Conservation (phyloP, 176 grass and related monocot species). For the Aegilops tauschii region DNA sequence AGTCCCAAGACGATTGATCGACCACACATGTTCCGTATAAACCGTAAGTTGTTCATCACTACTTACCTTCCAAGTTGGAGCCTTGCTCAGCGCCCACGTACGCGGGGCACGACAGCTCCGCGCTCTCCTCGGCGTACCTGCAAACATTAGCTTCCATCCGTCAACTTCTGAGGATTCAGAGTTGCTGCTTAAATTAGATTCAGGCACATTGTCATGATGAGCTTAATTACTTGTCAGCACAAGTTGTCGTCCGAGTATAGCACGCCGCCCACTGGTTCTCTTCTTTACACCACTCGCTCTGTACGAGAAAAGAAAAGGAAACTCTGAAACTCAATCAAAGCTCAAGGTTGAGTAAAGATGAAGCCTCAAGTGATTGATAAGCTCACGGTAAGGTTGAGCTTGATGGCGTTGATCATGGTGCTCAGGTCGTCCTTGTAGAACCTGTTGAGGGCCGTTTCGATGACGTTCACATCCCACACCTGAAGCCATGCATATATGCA, state of each 20-base stretch:
- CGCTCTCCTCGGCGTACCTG: constrained; percentile 56
- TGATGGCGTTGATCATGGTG: constrained; percentile 69
- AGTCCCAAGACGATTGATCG: not conserved
- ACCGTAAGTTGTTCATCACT: not conserved
- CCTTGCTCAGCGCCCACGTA: constrained; percentile 49
- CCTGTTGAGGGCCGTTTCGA: constrained; percentile 69
- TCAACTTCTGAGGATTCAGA: not conserved
- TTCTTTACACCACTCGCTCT: constrained; percentile 42
- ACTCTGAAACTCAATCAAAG: not conserved
- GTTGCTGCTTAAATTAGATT: not conserved
- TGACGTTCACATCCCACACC: constrained; percentile 85
- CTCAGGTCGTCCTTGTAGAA: constrained; percentile 56
- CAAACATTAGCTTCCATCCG: not conserved
- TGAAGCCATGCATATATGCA: constrained; percentile 26
- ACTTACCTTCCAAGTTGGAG: constrained; percentile 41
- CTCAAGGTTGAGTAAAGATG: not conserved
- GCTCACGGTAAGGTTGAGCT: constrained; percentile 73
- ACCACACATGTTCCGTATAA: not conserved
- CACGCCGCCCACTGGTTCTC: constrained; percentile 53
- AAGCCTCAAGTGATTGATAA: not conserved
- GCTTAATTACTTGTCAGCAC: constrained; percentile 41
- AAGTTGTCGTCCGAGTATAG: constrained; percentile 19
- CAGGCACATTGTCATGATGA: not conserved
- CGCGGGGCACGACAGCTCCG: constrained; percentile 38
- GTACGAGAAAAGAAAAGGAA: not conserved